Conservation (phyloP, 305 asterid genomes). For the Nicotiana rustica region DNA sequence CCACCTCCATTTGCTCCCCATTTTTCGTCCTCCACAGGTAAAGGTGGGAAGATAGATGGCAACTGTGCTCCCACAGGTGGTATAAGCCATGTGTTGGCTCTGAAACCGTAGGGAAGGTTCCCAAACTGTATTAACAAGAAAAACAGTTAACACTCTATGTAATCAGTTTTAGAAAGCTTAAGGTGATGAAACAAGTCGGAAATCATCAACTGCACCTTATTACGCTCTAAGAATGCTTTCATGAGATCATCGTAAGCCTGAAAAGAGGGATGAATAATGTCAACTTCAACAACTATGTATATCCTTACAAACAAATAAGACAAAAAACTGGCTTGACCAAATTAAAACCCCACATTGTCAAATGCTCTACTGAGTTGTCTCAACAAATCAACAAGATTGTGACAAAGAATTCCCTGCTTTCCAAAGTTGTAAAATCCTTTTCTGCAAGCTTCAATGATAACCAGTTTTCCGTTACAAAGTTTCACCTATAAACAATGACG, state of each 20-base stretch:
- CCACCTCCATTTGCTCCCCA: conserved; percentile 99
- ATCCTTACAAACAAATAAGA: conserved; percentile 1
- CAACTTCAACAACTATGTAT: conserved; percentile 37
- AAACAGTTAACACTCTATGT: conserved; percentile 5
- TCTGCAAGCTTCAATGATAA: conserved; percentile 72
- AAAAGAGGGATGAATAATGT: conserved; percentile 43
- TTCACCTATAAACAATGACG: conserved; percentile 68
- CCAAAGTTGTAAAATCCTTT: conserved; percentile 82
- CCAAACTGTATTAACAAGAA: conserved; percentile 73
- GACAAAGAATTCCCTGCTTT: conserved; percentile 84
- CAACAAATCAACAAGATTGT: conserved; percentile 92
- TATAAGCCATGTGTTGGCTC: conserved; percentile 98
- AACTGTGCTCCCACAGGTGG: conserved; percentile 88
- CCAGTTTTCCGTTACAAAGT: conserved; percentile 85
- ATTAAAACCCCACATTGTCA: conserved; percentile 62
- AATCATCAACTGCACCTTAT: conserved; percentile 65
- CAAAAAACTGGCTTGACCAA: conserved; percentile 22
- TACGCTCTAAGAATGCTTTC: conserved; percentile 92
- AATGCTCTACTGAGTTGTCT: conserved; percentile 95
- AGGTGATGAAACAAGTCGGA: conserved; percentile 23
- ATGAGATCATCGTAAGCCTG: conserved; percentile 96
- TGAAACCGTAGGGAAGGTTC: conserved; percentile 90
- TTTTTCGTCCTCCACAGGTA: conserved; percentile 86
- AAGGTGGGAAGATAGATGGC: conserved; percentile 79
- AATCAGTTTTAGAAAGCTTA: conserved; percentile 2